These are phyloP conservation scores for Massospora cicadina DNA, from an alignment of 371 early-diverging fungal species.

Conservation along the genomic window DNA sequence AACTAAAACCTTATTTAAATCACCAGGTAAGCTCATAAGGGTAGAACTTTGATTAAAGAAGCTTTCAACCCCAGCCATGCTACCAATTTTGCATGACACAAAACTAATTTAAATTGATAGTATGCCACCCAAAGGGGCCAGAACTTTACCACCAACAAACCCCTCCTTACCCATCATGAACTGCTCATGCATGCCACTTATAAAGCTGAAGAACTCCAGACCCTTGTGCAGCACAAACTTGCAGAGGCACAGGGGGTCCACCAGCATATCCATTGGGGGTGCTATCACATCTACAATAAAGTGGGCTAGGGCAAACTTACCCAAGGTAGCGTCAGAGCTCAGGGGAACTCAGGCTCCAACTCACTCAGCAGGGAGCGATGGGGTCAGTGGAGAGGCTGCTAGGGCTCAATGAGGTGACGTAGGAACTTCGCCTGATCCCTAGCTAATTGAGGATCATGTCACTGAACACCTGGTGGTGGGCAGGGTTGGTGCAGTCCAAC, in stretches of 20 bases:
- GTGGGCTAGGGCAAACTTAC: not conserved
- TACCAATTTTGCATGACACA: too few relatives aligned
- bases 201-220: not conserved
- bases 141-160: too few relatives aligned
- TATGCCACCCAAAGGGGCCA: too few relatives aligned
- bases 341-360: not conserved
- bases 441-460: not conserved
- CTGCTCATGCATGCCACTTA: constrained; percentile 1
- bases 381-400: not conserved
- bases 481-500: not conserved
- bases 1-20: not conserved
- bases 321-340: not conserved
- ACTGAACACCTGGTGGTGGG: not conserved
- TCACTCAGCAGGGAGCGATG: not conserved
- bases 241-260: not conserved
- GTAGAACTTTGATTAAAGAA: too few relatives aligned
- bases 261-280: not conserved
- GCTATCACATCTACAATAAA: not conserved
- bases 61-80: not conserved
- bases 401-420: not conserved
- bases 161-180: not conserved
- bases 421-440: not conserved
- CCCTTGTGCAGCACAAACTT: not conserved
- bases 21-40: not conserved
- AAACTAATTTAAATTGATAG: too few relatives aligned